Evolutionary conservation across 1,139 yeast genomes (phyloP).

Genomic region (Candida glucosophila): DNA sequence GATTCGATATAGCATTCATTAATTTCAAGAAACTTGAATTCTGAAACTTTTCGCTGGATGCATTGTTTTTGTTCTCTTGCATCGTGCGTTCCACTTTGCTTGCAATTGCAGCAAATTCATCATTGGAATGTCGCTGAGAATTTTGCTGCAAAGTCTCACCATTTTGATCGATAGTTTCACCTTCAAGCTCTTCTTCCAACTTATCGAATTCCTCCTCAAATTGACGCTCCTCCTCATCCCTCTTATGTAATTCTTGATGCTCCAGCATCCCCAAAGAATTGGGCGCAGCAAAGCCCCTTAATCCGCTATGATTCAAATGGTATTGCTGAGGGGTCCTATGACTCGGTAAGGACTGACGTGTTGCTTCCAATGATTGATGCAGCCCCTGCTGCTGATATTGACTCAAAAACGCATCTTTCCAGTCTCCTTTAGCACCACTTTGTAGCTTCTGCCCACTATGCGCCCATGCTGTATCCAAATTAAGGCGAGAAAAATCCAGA

Average conservation of each 20-base stretch:
- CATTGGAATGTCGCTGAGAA: slow-evolving; percentile 3
- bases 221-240: slow-evolving; percentile 18
- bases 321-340: too few relatives aligned
- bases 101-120: slow-evolving; percentile 33
- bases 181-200: slow-evolving; percentile 25
- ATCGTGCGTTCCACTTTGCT: slow-evolving; percentile 27
- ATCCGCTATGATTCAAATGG: too few relatives aligned
- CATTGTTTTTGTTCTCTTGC: slow-evolving; percentile 13
- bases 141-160: slow-evolving; percentile 6
- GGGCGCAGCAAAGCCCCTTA: too few relatives aligned
- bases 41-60: slow-evolving; percentile 25
- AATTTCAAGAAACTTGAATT: slow-evolving; percentile 32
- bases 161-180: slow-evolving; percentile 15
- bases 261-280: slow-evolving; percentile 8
- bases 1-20: slow-evolving; percentile 30
- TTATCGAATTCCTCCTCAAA: slow-evolving; percentile 30
- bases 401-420: background rate
- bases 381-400: slow-evolving; percentile 5
- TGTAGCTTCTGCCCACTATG: slow-evolving; percentile 1
- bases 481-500: too few relatives aligned
- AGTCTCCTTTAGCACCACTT: too few relatives aligned
- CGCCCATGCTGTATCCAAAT: too few relatives aligned
- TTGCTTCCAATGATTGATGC: slow-evolving; percentile 5
- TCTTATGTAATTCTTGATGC: slow-evolving; percentile 22
- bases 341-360: too few relatives aligned